Evolutionary conservation across 305 asterid genomes (phyloP), one percentile per base, ranked within the genome.

Genomic region (Petunia hybrid): DNA sequence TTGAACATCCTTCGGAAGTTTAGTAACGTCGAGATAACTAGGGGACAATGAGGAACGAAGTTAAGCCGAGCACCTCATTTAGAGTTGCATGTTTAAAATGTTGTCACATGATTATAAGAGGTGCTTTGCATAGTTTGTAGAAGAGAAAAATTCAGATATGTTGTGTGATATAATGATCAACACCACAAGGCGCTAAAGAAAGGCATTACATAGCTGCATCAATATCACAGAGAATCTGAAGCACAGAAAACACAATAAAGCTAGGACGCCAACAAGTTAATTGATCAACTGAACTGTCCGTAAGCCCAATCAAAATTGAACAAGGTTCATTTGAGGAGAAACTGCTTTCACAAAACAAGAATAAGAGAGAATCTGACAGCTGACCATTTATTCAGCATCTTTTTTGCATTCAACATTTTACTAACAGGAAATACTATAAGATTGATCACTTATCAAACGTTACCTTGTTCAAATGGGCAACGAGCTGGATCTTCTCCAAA

Each of bases 401-500:
- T 10, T 51, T 4, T 51, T 51, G 57, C n/a, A 51, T 51, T 51
- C 57, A 51, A 51, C n/a, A 22, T 51, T 51, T 10, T 51, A 12
- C 3, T 51, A 51, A 22, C 1, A 22, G 31, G 31, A 22, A 22
- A 22, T 22, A 22, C 31, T 3, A 51, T 51, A 10, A 51, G 43
- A 46, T 48, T 6, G 14, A 51, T 51, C 45, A 51, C 35, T 73
- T 6, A 36, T 73, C 8, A 36, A 36, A 51, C 63, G 7, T 36
- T 87, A 95, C 98, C 99, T 95, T 93, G 98, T 87, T 95, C 99
- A 87, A 90, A 93, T 51, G 93, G 89, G 88, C 99, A 95, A 80
- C 94, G 94, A 10, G 99, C 79, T 48, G 99, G 99, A 82, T 95
- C 99, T 88, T 95, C 98, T 82, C 99, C 99, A 76, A 95, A 93